Evolutionary conservation across 305 asterid species (phyloP), one percentile per base, ranked within the genome.

Genomic region (Andrographis paniculata): DNA sequence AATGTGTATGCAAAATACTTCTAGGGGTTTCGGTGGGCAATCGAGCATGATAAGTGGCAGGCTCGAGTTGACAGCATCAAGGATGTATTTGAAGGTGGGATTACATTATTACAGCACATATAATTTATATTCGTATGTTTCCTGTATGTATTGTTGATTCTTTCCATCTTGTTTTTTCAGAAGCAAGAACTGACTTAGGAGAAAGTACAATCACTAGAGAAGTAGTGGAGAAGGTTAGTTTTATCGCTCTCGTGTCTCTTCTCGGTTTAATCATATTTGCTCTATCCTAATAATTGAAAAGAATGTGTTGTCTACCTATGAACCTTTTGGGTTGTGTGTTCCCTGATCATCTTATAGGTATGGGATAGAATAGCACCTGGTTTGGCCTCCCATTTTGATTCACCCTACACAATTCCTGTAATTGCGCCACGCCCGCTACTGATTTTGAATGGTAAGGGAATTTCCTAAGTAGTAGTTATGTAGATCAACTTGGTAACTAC

Each of bases 321-420:
- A 3, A 24, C 30, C n/a, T n/a, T n/a, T 24, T 24, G 30, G 6
- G 4, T 3, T 24, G 8, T 24, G 8, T 24, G 8, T 24, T 4
- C 4, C 4, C 30, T 24, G 30, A 24, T 24, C 30, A 24, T 24
- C 30, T 24, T 24, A 24, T 8, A 89, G 98, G 98, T 85, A 42
- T 89, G 98, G 96, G 79, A 80, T 50, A 76, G 88, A 62, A 89
- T 82, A 59, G 93, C 95, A 62, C 96, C 98, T 13, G 92, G 87
- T 64, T 68, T 89, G 69, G 80, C 72, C 41, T 76, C 94, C 17
- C 48, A 12, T 28, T 89, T 86, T 33, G 96, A 89, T 75, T 60
- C 94, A 16, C 93, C 94, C 45, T 54, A 74, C 62, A 71, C 94
- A 6, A 46, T 89, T 37, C 81, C 92, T 13, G 52, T 62, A 9